These are phyloP conservation scores for Mollisiaceae sp. DNA, from an alignment of 2,329 filamentous ascomycete genomes.

Conservation along the genomic window DNA sequence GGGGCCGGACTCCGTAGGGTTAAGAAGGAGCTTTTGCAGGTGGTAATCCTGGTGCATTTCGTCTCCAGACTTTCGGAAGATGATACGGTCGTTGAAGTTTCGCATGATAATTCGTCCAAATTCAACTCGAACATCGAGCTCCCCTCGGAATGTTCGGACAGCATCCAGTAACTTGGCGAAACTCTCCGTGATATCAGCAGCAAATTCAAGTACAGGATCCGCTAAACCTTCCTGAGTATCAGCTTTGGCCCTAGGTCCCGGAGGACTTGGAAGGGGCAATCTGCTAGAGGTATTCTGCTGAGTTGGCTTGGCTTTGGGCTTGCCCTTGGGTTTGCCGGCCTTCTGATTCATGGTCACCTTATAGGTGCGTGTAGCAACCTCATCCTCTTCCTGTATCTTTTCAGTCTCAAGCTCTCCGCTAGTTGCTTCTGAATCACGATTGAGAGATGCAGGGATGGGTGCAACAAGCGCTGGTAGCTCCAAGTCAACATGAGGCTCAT, in stretches of 20 bases:
- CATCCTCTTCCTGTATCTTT: conserved; percentile 22
- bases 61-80: conserved; percentile 18
- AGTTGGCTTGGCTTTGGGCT: background rate
- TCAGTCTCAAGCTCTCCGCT: background rate
- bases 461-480: background rate
- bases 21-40: conserved; percentile 12
- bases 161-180: conserved; percentile 33
- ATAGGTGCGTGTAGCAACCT: conserved; percentile 30
- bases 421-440: background rate
- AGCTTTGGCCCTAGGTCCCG: background rate
- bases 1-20: conserved; percentile 8
- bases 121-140: conserved; percentile 33
- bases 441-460: background rate
- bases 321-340: conserved; percentile 13
- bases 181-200: conserved; percentile 22
- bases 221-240: background rate
- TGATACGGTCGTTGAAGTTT: conserved; percentile 20
- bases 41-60: background rate
- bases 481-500: background rate
- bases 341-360: conserved; percentile 38
- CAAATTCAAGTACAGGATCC: conserved; percentile 33
- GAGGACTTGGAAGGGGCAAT: background rate
- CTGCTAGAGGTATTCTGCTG: background rate
- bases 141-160: conserved; percentile 35
- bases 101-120: conserved; percentile 40